phyloP scores from a whole-genome alignment of 2,329 filamentous ascomycete genomes.

The Aspergillus sp. region DNA sequence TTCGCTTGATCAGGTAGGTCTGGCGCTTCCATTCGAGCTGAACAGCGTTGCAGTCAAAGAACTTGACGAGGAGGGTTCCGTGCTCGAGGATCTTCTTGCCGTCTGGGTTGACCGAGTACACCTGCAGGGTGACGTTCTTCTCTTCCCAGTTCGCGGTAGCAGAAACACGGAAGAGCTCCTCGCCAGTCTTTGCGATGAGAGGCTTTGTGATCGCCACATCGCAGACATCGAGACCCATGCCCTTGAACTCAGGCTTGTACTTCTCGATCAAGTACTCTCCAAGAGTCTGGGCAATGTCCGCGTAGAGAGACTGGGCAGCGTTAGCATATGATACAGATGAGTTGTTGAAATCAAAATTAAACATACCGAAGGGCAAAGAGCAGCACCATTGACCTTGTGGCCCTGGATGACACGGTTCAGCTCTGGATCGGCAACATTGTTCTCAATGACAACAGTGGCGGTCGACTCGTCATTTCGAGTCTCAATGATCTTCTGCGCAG shows the following conservation, averaged over 20 bases:
- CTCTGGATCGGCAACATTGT: constrained; percentile 28
- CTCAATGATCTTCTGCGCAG: constrained; percentile 27
- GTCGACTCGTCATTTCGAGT: constrained; percentile 16
- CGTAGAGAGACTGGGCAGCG: constrained; percentile 24
- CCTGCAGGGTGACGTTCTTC: constrained; percentile 23
- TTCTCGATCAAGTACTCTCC: constrained; percentile 27
- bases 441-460: constrained; percentile 29
- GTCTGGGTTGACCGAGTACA: constrained; percentile 31
- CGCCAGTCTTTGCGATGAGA: constrained; percentile 48
- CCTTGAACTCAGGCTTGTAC: constrained; percentile 27
- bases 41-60: constrained; percentile 21
- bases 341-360: not conserved
- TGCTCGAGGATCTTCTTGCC: constrained; percentile 34
- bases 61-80: constrained; percentile 28
- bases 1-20: constrained; percentile 61
- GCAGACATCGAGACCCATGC: constrained; percentile 27
- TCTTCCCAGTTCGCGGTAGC: constrained; percentile 31
- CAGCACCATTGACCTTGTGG: constrained; percentile 32
- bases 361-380: constrained; percentile 29
- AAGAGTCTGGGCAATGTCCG: constrained; percentile 32
- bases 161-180: constrained; percentile 31
- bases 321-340: constrained; percentile 3
- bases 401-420: constrained; percentile 30
- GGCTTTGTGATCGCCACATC: constrained; percentile 40
- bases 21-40: constrained; percentile 42